A percentile compares a stretch with the other conserved stretches of the same genome.
These are phyloP conservation scores for Lasiodiplodia hormozganensis DNA, from an alignment of 2,329 filamentous ascomycete genomes.

Conservation along the genomic window DNA sequence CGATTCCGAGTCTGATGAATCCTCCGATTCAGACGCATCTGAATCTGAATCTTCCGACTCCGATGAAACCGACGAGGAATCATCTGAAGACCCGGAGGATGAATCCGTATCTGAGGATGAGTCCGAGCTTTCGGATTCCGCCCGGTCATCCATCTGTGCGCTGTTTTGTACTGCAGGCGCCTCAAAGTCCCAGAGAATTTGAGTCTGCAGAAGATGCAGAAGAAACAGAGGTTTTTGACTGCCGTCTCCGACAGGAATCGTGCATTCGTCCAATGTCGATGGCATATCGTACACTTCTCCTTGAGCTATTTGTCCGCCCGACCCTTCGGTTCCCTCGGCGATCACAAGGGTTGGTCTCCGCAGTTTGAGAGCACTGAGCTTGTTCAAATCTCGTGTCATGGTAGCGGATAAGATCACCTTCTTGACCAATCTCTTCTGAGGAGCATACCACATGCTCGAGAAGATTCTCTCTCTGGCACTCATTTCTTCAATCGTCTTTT, in stretches of 20 bases:
- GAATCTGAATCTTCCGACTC: constrained; percentile 35
- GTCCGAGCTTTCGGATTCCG: background rate
- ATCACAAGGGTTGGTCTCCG: constrained; percentile 77
- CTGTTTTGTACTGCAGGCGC: background rate
- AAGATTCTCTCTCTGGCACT: constrained; percentile 62
- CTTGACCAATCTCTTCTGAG: constrained; percentile 59
- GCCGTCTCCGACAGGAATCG: constrained; percentile 58
- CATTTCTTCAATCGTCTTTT: constrained; percentile 57
- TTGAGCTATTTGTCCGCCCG: constrained; percentile 29
- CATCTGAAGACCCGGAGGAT: constrained; percentile 28
- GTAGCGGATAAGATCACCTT: constrained; percentile 93
- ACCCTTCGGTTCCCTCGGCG: constrained; percentile 63
- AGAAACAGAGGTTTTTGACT: constrained; percentile 76
- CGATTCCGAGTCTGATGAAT: constrained; percentile 33
- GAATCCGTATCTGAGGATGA: constrained; percentile 31
- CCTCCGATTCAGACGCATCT: constrained; percentile 30
- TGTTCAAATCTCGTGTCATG: constrained; percentile 84
- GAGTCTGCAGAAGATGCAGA: constrained; percentile 73
- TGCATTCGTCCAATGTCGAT: constrained; percentile 54
- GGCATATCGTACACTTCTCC: constrained; percentile 64
- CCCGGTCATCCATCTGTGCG: background rate
- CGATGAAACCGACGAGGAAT: constrained; percentile 34
- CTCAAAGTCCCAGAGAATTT: constrained; percentile 46
- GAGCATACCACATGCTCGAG: constrained; percentile 50
- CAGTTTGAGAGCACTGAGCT: constrained; percentile 76